Conservation (phyloP, 345 rosid species). For the Arabidopsis thaliana region TAIR10.1 NC_003074.8:23278001-23278500, state of each 20-base stretch:
- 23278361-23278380: not conserved
- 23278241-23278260: not conserved
- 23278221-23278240: not conserved
- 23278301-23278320: not conserved
- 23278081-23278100: constrained; percentile 63
- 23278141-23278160: constrained; percentile 41
- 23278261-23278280: too few relatives aligned
- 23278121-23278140: constrained; percentile 54
- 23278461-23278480: constrained; percentile 43
- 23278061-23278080: constrained; percentile 34
- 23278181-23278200: constrained; percentile 16
- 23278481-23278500: constrained; percentile 43
- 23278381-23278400: not conserved
- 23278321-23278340: not conserved
- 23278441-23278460: constrained; percentile 42
- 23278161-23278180: constrained; percentile 51
- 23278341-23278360: constrained; percentile 26
- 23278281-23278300: not conserved
- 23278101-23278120: constrained; percentile 84
- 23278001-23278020: constrained; percentile 33
- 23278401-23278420: constrained; percentile 4
- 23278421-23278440: constrained; percentile 27
- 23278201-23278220: constrained; percentile 7
- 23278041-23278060: constrained; percentile 8
- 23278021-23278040: constrained; percentile 4